Evolutionary conservation across 2,329 filamentous ascomycete species (phyloP).

Genomic region (Penicillium sp.): DNA sequence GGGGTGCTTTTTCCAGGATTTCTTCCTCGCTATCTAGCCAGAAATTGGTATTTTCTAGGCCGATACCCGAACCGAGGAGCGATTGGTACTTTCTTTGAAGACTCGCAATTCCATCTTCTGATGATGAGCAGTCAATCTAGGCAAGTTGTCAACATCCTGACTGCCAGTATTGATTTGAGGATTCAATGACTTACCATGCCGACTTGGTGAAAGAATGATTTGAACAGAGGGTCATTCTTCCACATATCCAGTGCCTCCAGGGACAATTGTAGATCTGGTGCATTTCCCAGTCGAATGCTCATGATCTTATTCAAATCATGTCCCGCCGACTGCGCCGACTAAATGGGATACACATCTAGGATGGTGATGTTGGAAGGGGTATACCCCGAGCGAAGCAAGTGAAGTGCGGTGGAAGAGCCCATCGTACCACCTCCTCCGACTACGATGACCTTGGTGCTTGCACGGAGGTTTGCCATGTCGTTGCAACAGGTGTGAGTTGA

Average conservation of each 20-base stretch:
- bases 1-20: slow-evolving; percentile 50
- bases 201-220: slow-evolving; percentile 53
- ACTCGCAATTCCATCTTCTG: slow-evolving; percentile 40
- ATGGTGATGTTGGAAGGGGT: slow-evolving; percentile 53
- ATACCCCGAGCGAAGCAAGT: slow-evolving; percentile 53
- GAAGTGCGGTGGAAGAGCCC: slow-evolving; percentile 56
- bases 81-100: slow-evolving; percentile 46
- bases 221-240: slow-evolving; percentile 53
- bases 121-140: slow-evolving; percentile 42
- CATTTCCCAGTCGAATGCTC: slow-evolving; percentile 23
- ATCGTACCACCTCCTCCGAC: slow-evolving; percentile 58
- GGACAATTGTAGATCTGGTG: slow-evolving; percentile 22
- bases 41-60: slow-evolving; percentile 47
- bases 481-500: not conserved
- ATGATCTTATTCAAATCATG: slow-evolving; percentile 58
- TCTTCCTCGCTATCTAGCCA: slow-evolving; percentile 55
- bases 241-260: slow-evolving; percentile 48
- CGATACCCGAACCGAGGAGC: slow-evolving; percentile 37
- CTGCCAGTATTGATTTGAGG: no score
- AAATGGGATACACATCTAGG: slow-evolving; percentile 55
- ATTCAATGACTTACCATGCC: slow-evolving; percentile 43
- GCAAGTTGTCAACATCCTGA: not conserved
- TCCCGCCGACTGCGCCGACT: slow-evolving; percentile 55
- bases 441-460: slow-evolving; percentile 20
- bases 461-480: slow-evolving; percentile 15